Conservation (phyloP, 129 eudicot genomes). For the Mikania micrantha region DNA sequence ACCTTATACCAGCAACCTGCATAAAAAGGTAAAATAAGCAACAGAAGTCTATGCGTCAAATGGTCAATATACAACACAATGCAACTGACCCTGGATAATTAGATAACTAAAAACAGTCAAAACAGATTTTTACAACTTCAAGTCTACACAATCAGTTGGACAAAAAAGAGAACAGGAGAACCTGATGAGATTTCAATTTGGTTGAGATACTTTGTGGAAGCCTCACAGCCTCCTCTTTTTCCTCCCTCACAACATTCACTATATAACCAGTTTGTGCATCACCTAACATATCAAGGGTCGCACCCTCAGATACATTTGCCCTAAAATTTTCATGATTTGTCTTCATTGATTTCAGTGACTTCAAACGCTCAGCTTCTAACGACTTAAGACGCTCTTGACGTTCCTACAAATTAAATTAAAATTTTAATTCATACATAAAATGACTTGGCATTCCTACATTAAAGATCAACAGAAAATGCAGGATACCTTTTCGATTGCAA, state of each 20-base stretch:
- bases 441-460: background rate
- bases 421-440: background rate
- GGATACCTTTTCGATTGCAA: conserved; percentile 90
- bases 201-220: conserved; percentile 83
- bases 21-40: conserved; percentile 4
- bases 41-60: background rate
- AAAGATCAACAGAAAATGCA: background rate
- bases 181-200: conserved; percentile 92
- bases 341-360: conserved; percentile 47
- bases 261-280: conserved; percentile 76
- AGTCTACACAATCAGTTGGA: too few relatives aligned
- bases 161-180: conserved; percentile 4
- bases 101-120: background rate
- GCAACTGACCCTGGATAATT: too few relatives aligned
- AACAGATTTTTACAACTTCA: background rate
- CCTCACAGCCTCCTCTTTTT: conserved; percentile 82
- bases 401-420: conserved; percentile 39
- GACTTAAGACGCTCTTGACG: conserved; percentile 93
- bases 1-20: conserved; percentile 88
- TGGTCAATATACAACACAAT: background rate
- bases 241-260: conserved; percentile 92
- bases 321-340: conserved; percentile 30
- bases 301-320: conserved; percentile 48
- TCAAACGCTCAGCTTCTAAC: conserved; percentile 57
- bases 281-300: conserved; percentile 56